Evolutionary conservation across 164 flowering plant species (phyloP), one percentile per base, ranked within the genome.

Genomic region (Liquidambar formosana): DNA sequence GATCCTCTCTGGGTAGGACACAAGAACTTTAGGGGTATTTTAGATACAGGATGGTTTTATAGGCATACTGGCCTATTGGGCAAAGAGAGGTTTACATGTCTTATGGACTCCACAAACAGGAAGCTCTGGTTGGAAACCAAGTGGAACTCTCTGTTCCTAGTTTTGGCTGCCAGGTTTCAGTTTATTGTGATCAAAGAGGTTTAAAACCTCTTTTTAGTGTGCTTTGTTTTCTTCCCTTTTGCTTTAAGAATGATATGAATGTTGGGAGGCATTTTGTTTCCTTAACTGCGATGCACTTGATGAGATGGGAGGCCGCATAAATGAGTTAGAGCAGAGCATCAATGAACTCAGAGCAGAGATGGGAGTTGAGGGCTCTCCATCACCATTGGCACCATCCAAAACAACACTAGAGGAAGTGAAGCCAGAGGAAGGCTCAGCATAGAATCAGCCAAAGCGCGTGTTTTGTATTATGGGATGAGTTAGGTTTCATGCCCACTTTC

Each of bases 311-410:
- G 74, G 60, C 74, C 84, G 91, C 43, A 88, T 92, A 54, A 87
- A 86, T 72, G 96, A 94, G 49, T 66, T 94, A 78, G 98, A 92
- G 81, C 88, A 90, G 72, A 94, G 93, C 86, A 94, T 91, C 79
- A 86, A 89, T 62, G 96, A 90, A 25, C 87, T 89, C 15, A 89
- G 77, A 76, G 65, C 86, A 13, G 93, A 94, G 77, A 89, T 93
- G 89, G 92, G 92, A 9, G 78, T 79, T 19, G 97, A 91, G 66
- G 85, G 86, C 60, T 83, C 94, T 67, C 88, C 91, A 57, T 86
- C 94, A 12, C 88, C 95, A 27, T 61, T 73, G 53, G 57, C 82
- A 22, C 63, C 87, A 14, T 45, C 80, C 62, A 80, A 81, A 71
- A 25, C 72, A 10, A 76, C 54, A 21, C 26, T 72, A 13, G 84